Conservation (phyloP, 2,329 filamentous ascomycete species). For the Curvularia eragrostidis region DNA sequence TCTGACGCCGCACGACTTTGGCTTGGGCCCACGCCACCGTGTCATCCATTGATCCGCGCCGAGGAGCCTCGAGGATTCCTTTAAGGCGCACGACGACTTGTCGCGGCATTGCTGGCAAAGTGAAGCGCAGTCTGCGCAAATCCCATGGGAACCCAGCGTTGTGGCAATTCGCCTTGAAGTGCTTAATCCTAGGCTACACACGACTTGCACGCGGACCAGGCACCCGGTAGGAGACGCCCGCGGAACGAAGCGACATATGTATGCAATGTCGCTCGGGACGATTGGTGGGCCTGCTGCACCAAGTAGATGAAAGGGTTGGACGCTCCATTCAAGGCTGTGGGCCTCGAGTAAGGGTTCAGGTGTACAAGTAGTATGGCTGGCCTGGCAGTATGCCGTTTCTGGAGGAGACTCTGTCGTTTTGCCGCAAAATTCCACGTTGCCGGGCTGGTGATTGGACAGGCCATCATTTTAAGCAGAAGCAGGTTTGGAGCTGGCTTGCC, state of each 20-base stretch:
- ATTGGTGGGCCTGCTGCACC: neutral
- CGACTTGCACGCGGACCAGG: conserved; percentile 25
- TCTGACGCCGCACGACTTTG: neutral
- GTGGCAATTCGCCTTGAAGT: conserved; percentile 9
- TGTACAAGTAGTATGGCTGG: neutral
- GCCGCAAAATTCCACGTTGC: neutral
- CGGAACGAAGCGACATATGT: conserved; percentile 7
- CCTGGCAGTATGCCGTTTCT: conserved; percentile 2
- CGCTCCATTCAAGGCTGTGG: neutral
- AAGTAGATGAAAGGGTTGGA: neutral
- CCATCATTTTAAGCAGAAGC: neutral
- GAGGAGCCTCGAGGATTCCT: neutral
- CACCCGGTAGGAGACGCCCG: conserved; percentile 14
- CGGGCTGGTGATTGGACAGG: conserved; percentile 4
- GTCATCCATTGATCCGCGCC: neutral
- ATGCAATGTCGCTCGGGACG: neutral
- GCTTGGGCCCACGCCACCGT: neutral
- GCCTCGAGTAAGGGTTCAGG: neutral
- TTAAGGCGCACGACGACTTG: neutral
- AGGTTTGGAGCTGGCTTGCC: neutral
- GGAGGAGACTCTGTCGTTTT: neutral
- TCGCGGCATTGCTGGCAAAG: neutral
- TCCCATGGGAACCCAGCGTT: conserved; percentile 7
- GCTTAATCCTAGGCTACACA: conserved; percentile 14
- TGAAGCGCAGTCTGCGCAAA: conserved; percentile 2